Percentiles rank a stretch among this genome's conserved stretches.
phyloP scores from a whole-genome alignment of 1,284 basidiomycete species.

The Cryptococcus sp. region DNA sequence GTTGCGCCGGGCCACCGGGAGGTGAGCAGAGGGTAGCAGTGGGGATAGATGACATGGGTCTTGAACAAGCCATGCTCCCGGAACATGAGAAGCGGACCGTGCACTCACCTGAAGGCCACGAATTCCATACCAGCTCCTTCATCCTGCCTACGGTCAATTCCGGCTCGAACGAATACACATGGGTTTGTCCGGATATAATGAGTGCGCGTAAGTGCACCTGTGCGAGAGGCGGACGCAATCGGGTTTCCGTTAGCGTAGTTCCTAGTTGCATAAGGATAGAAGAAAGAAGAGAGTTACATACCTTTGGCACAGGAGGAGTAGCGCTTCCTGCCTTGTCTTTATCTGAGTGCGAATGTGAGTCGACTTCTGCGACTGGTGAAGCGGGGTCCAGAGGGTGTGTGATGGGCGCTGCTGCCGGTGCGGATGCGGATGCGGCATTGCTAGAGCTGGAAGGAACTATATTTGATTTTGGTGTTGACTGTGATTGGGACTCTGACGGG shows the following conservation, averaged over 20 bases:
- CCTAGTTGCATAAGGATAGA: neutral
- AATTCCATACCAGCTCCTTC: conserved; percentile 81
- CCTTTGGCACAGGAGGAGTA: conserved; percentile 9
- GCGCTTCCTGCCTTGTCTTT: too few relatives aligned
- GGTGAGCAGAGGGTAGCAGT: too few relatives aligned
- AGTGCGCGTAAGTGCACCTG: conserved; percentile 73
- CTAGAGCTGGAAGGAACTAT: neutral
- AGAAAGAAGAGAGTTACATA: neutral
- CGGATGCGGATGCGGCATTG: neutral
- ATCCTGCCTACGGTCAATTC: conserved; percentile 74
- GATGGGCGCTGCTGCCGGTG: neutral
- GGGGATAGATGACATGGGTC: too few relatives aligned
- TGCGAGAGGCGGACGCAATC: neutral
- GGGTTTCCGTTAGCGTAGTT: neutral
- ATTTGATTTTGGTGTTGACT: neutral
- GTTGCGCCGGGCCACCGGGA: too few relatives aligned
- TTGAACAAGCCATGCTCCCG: too few relatives aligned
- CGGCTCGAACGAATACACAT: conserved; percentile 75
- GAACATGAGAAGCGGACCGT: too few relatives aligned
- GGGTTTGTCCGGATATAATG: conserved; percentile 69
- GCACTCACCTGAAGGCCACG: conserved; percentile 71
- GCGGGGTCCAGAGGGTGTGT: neutral
- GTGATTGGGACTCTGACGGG: too few relatives aligned
- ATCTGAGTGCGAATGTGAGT: too few relatives aligned
- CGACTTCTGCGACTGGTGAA: too few relatives aligned